These are phyloP conservation scores for Geotrichum cucujoidarum DNA, from an alignment of 1,139 yeast species.

Conservation along the genomic window DNA sequence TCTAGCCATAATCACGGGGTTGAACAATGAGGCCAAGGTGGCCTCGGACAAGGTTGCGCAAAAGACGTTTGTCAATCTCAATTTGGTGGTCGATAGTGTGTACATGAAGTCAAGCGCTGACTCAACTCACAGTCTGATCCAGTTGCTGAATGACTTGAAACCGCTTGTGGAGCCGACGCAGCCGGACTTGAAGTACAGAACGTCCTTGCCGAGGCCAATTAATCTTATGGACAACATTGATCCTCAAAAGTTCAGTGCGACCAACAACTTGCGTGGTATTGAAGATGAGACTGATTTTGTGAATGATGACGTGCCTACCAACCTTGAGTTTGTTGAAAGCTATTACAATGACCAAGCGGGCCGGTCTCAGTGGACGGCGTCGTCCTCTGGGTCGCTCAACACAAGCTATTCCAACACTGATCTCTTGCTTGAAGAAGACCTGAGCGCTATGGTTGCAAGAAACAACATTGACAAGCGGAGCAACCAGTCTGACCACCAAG, in stretches of 20 bases:
- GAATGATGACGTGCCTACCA: constrained; percentile 31
- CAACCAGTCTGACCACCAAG: constrained; percentile 7
- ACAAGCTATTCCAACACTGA: constrained; percentile 31
- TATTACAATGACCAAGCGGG: constrained; percentile 33
- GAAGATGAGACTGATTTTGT: constrained; percentile 26
- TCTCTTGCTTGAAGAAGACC: constrained; percentile 35
- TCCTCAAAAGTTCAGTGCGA: constrained; percentile 3
- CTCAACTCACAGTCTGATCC: constrained; percentile 67
- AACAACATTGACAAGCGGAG: constrained; percentile 21
- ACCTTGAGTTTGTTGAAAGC: constrained; percentile 38
- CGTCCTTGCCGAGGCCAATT: constrained; percentile 25
- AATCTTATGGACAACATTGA: constrained; percentile 37
- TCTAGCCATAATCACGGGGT: constrained; percentile 9
- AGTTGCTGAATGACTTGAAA: constrained; percentile 65
- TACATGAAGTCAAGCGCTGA: constrained; percentile 66
- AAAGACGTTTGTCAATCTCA: constrained; percentile 6
- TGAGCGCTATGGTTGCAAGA: constrained; percentile 30
- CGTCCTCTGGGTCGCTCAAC: constrained; percentile 22
- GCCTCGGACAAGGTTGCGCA: neutral
- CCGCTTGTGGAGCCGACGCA: constrained; percentile 46
- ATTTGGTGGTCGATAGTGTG: constrained; percentile 8
- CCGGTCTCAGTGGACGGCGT: constrained; percentile 25
- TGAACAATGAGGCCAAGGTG: neutral
- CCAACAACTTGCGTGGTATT: constrained; percentile 1
- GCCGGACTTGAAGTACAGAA: constrained; percentile 42